Percentiles rank a stretch among this genome's conserved stretches.
Conservation (phyloP, 352 stramenopile genomes). For the Phytophthora sojae region DNA sequence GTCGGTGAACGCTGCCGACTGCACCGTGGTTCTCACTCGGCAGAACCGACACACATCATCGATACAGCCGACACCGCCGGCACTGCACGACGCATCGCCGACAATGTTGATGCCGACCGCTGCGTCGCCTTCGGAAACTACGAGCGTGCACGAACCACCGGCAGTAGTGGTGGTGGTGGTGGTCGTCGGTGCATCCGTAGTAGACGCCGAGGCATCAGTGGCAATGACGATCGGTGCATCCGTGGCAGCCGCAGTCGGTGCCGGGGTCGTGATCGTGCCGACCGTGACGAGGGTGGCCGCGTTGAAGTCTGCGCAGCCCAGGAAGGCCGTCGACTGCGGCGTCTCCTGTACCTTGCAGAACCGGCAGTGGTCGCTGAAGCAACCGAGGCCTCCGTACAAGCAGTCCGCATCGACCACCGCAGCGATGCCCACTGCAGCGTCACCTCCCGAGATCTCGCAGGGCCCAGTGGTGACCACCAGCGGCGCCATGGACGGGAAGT, state of each 20-base stretch:
- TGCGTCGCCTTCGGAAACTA: conserved; percentile 17
- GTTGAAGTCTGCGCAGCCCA: conserved; percentile 27
- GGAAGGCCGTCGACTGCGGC: conserved; percentile 34
- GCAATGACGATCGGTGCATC: not conserved
- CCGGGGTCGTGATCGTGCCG: conserved; percentile 4
- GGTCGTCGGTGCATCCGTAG: no score
- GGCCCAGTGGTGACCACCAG: conserved; percentile 23
- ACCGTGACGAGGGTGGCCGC: conserved; percentile 20
- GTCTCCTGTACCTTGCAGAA: conserved; percentile 45
- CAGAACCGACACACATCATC: conserved; percentile 52
- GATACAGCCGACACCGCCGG: conserved; percentile 48
- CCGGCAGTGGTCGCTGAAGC: conserved; percentile 49
- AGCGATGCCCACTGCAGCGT: conserved; percentile 40
- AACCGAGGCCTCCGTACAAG: conserved; percentile 47
- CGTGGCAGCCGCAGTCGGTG: conserved; percentile 1
- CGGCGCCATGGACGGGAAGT: conserved; percentile 24
- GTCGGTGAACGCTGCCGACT: conserved; percentile 38
- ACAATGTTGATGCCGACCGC: conserved; percentile 43
- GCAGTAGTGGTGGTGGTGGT: not conserved
- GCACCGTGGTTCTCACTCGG: conserved; percentile 29
- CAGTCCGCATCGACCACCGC: conserved; percentile 37
- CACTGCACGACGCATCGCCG: conserved; percentile 29
- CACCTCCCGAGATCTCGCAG: conserved; percentile 29
- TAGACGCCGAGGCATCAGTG: no score
- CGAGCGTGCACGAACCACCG: not conserved